Percentiles rank a stretch among this genome's conserved stretches.
Conservation (phyloP, 2,329 filamentous ascomycete genomes). For the Fusarium cicatricum region DNA sequence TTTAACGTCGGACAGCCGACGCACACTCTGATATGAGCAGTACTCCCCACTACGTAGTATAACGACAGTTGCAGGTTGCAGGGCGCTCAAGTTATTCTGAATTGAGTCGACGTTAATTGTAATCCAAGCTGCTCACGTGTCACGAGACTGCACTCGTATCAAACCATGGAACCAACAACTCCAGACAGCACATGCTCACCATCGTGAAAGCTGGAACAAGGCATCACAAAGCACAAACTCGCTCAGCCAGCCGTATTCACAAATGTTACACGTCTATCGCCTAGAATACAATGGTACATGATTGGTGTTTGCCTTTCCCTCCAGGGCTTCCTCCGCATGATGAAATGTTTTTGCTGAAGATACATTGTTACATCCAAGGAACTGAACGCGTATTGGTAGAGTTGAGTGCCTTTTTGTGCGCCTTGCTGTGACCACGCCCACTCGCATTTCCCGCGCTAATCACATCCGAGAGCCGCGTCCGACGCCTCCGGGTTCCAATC, state of each 20-base stretch:
- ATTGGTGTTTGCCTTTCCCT: constrained; percentile 22
- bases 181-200: neutral
- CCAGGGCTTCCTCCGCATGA: constrained; percentile 24
- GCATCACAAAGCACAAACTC: neutral
- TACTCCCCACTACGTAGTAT: no score
- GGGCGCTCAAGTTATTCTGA: no score
- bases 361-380: constrained; percentile 35
- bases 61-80: no score
- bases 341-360: constrained; percentile 32
- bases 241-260: neutral
- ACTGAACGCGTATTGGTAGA: constrained; percentile 39
- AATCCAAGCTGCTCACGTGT: no score
- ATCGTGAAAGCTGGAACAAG: no score
- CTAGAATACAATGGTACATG: constrained; percentile 41
- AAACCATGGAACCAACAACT: no score
- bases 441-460: constrained; percentile 8
- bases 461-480: constrained; percentile 3
- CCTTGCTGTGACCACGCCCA: constrained; percentile 23
- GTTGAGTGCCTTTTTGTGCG: constrained; percentile 41
- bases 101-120: no score
- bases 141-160: no score
- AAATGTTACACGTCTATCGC: constrained; percentile 41
- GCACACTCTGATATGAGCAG: no score
- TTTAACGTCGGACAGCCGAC: constrained; percentile 9
- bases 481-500: constrained; percentile 1